Percentiles rank a stretch among this genome's conserved stretches.
phyloP scores from a whole-genome alignment of 2,329 filamentous ascomycete species.

The Cercospora janseana region DNA sequence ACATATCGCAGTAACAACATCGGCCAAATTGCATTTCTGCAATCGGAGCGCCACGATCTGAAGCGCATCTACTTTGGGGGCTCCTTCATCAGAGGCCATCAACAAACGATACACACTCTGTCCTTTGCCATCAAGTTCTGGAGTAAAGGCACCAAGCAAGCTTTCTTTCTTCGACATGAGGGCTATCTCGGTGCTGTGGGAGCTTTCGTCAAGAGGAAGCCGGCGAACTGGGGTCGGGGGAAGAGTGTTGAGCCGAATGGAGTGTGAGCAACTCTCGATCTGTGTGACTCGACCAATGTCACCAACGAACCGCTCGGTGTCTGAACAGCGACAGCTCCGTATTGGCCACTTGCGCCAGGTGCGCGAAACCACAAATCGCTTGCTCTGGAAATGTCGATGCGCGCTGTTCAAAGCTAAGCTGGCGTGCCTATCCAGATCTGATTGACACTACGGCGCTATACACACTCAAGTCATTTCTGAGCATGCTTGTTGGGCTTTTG shows the following conservation, averaged over 20 bases:
- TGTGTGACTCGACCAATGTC: too few species aligned
- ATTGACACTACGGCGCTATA: too few species aligned
- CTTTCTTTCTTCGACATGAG: constrained; percentile 93
- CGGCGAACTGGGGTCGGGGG: constrained; percentile 73
- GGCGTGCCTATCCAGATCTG: too few species aligned
- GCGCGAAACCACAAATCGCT: too few species aligned
- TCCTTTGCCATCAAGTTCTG: constrained; percentile 98
- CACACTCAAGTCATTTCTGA: too few species aligned
- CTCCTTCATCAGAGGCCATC: constrained; percentile 92
- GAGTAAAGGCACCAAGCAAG: constrained; percentile 90
- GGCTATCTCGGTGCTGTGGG: constrained; percentile 93
- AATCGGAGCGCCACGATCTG: constrained; percentile 88
- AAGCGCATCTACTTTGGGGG: constrained; percentile 97
- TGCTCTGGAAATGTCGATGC: too few species aligned
- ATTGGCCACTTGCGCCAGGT: too few species aligned
- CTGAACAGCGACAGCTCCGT: too few species aligned
- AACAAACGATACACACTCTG: constrained; percentile 96
- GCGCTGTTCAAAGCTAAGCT: too few species aligned
- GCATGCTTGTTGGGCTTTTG: too few species aligned
- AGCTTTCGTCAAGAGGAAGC: constrained; percentile 88
- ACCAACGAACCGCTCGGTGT: too few species aligned
- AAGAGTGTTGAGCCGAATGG: constrained; percentile 22
- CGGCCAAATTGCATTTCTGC: constrained; percentile 95
- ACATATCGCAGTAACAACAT: constrained; percentile 76
- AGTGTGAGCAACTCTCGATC: background rate